phyloP scores from a whole-genome alignment of 768 basidiomycete species.

The Boletus barrowsii region DNA sequence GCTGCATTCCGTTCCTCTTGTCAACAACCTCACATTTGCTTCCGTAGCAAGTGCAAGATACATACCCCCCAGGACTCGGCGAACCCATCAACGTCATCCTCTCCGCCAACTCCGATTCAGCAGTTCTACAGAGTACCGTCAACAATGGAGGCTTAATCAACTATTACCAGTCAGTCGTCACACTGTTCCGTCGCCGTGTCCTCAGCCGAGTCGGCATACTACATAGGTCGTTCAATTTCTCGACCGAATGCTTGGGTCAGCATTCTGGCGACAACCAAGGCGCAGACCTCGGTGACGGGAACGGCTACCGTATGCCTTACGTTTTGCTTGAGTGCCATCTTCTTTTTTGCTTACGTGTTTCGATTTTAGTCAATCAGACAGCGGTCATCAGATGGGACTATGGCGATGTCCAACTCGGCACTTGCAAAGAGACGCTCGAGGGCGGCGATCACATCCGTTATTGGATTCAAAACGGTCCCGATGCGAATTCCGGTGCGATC shows the following conservation, averaged over 20 bases:
- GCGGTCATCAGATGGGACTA: slow-evolving; percentile 86
- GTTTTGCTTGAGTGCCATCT: background rate
- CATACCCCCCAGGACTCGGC: slow-evolving; percentile 70
- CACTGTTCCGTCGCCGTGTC: background rate
- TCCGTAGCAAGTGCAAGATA: slow-evolving; percentile 48
- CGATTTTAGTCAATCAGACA: slow-evolving; percentile 66
- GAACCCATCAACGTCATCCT: slow-evolving; percentile 87
- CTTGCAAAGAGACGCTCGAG: slow-evolving; percentile 80
- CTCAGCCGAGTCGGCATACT: background rate
- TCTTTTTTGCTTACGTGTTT: background rate
- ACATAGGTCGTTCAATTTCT: slow-evolving; percentile 62
- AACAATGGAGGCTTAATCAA: slow-evolving; percentile 74
- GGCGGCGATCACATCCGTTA: slow-evolving; percentile 90
- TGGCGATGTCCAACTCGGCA: slow-evolving; percentile 73
- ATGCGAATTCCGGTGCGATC: slow-evolving; percentile 65
- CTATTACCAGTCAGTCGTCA: slow-evolving; percentile 65
- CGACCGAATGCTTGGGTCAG: slow-evolving; percentile 82
- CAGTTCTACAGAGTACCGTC: slow-evolving; percentile 59
- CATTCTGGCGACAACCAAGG: slow-evolving; percentile 64
- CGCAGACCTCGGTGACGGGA: slow-evolving; percentile 82
- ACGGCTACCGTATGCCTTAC: slow-evolving; percentile 57
- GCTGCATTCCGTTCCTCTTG: background rate
- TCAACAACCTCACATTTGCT: background rate
- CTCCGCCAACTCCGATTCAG: slow-evolving; percentile 67
- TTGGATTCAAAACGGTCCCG: slow-evolving; percentile 74